Conservation (phyloP, 2,329 filamentous ascomycete genomes). For the Fusarium sp. region DNA sequence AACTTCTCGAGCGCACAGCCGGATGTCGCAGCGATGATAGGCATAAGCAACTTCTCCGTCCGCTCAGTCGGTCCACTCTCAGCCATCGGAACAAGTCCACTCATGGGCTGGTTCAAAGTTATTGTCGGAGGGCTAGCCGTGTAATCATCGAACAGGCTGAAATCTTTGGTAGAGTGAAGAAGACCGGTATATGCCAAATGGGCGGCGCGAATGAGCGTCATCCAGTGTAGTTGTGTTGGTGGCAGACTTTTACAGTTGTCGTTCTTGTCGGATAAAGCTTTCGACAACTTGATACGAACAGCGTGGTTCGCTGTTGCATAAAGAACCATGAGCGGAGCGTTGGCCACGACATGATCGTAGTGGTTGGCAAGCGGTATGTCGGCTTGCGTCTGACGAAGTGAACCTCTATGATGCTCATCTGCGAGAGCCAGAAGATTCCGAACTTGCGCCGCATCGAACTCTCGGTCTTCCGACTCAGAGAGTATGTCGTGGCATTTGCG, state of each 20-base stretch:
- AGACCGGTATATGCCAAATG: constrained; percentile 35
- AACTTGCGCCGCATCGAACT: constrained; percentile 8
- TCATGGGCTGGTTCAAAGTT: neutral
- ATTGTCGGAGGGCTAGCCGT: neutral
- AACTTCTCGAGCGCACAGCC: constrained; percentile 20
- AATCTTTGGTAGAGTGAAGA: neutral
- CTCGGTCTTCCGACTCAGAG: neutral
- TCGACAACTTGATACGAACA: constrained; percentile 50
- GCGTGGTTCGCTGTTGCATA: constrained; percentile 54
- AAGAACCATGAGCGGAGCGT: constrained; percentile 57
- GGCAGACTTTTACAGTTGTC: neutral
- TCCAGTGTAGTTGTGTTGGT: constrained; percentile 32
- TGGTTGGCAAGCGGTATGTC: constrained; percentile 45
- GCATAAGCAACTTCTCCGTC: constrained; percentile 23
- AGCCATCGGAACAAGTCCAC: neutral
- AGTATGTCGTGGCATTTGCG: constrained; percentile 54
- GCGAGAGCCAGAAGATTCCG: constrained; percentile 44
- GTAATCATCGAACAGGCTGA: neutral
- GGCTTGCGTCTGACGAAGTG: constrained; percentile 52
- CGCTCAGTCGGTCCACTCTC: constrained; percentile 22
- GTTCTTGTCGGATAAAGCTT: constrained; percentile 30
- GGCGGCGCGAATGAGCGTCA: constrained; percentile 34
- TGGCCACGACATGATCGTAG: constrained; percentile 43
- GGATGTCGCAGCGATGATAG: constrained; percentile 26
- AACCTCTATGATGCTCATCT: constrained; percentile 52